These are phyloP conservation scores for Glycyrrhiza uralensis DNA, from an alignment of 306 rosid genomes.

Conservation along the genomic window DNA sequence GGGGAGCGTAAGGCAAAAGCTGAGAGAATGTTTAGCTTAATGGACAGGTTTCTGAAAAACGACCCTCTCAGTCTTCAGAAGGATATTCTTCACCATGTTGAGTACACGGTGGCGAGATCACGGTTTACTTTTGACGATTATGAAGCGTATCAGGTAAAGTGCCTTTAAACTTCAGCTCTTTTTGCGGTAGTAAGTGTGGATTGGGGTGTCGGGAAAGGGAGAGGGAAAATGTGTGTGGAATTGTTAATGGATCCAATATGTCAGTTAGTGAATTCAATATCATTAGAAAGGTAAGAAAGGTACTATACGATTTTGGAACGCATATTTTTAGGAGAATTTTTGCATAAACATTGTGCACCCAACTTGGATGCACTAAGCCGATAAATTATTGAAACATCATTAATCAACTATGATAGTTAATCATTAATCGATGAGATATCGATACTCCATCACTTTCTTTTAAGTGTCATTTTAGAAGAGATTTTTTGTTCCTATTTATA, in stretches of 20 bases:
- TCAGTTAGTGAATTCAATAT: neutral
- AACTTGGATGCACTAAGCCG: neutral
- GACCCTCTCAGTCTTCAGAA: conserved; percentile 70
- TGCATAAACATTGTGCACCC: neutral
- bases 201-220: neutral
- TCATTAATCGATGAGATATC: no score
- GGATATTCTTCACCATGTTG: conserved; percentile 70
- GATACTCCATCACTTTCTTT: neutral
- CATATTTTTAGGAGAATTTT: neutral
- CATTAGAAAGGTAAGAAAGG: neutral
- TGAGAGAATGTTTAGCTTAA: conserved; percentile 62
- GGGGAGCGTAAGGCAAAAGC: conserved; percentile 47
- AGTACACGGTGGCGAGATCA: conserved; percentile 72
- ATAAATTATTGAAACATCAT: neutral
- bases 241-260: neutral
- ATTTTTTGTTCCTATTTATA: no score
- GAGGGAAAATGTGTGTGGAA: neutral
- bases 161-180: neutral
- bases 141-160: conserved; percentile 68
- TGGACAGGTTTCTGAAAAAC: conserved; percentile 67
- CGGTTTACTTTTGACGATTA: conserved; percentile 71
- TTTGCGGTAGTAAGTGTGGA: neutral
- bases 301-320: neutral
- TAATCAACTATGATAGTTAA: neutral
- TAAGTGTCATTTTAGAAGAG: neutral